Evolutionary conservation across 2,329 filamentous ascomycete species (phyloP), one percentile per base, ranked within the genome.

Genomic region (Tolypocladium amazonense): DNA sequence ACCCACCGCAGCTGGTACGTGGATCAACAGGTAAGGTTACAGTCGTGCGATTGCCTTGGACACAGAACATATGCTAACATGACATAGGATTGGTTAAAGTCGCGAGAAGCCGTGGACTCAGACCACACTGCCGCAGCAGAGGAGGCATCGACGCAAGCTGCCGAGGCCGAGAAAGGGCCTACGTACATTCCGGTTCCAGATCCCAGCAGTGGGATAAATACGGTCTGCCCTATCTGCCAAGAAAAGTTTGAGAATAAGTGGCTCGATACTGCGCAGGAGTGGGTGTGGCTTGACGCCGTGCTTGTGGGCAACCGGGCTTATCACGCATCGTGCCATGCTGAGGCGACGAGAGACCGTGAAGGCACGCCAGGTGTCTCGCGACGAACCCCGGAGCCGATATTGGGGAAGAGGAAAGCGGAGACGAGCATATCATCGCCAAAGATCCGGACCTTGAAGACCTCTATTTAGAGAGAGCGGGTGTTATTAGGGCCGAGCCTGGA

Each of bases 1-100:
- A 89, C 95, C 67, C 92, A 95, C 69, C 87, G 94, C 39, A 95
- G 91, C 73, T 97, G 92, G 91, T 97, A 96, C 71, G 87, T 96
- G 56, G 90, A 95, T 68, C 90, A 96, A 76, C 81, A 87, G 76
- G 88, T 90, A 80, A 76, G 85, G 70, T 47, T 20, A 9, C 11
- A 45, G 7, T n/a, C 14, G 23, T 27, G 12, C 25, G 30, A 18
- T 11, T 59, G 23, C 38, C 20, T 6, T 1, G 27, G 11, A 9
- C 37, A 15, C 14, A 23, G 50, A 15, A 14, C n/a, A 14, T 41
- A 58, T 59, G 58, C 71, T 74, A 65, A 77, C 63, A 63, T 38
- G 30, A 8, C 50, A 1, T 61, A 92, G 86, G 92, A 97, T 70
- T 99, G 94, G 94, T 88, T 96, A 60, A 88, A 87, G 65, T 92